A percentile compares a stretch with the other conserved stretches of the same genome.
Evolutionary conservation across 495 filamentous ascomycete genomes (phyloP).

Genomic region (Evansstolkia leycettana): DNA sequence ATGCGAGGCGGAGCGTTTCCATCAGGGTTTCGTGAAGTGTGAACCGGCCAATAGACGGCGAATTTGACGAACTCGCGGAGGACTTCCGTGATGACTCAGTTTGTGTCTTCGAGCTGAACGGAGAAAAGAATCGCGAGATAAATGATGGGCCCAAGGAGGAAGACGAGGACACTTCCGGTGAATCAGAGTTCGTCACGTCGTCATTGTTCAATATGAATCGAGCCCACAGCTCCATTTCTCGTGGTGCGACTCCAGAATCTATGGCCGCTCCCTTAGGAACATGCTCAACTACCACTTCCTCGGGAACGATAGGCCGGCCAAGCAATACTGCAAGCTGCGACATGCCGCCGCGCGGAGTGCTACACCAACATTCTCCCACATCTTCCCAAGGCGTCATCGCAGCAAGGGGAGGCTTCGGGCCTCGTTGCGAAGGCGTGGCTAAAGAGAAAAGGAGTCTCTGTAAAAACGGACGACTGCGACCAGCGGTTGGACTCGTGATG

Average conservation of each 20-base stretch:
- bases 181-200: too few relatives aligned
- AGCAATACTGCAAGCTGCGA: conserved; percentile 28
- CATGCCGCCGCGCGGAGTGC: conserved; percentile 20
- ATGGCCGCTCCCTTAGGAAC: conserved; percentile 22
- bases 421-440: background rate
- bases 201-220: conserved; percentile 10
- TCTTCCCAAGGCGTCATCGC: conserved; percentile 32
- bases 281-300: conserved; percentile 37
- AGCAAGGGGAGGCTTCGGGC: conserved; percentile 12
- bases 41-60: too few relatives aligned
- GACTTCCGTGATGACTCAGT: background rate
- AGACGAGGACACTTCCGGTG: too few relatives aligned
- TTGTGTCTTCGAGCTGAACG: too few relatives aligned
- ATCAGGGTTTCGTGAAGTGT: conserved; percentile 24
- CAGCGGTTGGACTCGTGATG: conserved; percentile 20
- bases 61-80: background rate
- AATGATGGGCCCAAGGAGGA: background rate
- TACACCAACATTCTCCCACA: conserved; percentile 38
- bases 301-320: conserved; percentile 25
- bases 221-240: conserved; percentile 36
- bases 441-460: background rate
- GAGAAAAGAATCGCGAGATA: background rate
- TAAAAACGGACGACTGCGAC: conserved; percentile 1
- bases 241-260: conserved; percentile 24
- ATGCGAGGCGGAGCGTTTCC: conserved; percentile 16